Conservation (phyloP, 179 eudicot species). For the Pouteria campechiana region DNA sequence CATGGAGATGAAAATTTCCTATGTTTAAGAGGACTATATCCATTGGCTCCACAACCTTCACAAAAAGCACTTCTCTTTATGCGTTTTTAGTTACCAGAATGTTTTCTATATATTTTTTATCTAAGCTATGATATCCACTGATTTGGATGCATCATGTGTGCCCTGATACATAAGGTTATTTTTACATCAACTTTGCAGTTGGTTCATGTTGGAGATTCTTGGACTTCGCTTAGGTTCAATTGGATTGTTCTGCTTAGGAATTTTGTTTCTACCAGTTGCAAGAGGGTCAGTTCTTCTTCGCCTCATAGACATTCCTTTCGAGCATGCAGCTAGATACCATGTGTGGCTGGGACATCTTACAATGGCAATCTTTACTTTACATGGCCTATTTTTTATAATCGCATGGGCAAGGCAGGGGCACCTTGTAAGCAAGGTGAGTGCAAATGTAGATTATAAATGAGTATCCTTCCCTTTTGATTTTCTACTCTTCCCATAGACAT, state of each 20-base stretch:
- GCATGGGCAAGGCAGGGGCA: slow-evolving; percentile 62
- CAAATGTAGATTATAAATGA: too few relatives aligned
- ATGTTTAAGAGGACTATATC: too few relatives aligned
- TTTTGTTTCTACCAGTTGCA: slow-evolving; percentile 42
- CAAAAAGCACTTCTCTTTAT: too few relatives aligned
- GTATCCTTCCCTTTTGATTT: too few relatives aligned
- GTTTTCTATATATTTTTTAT: too few relatives aligned
- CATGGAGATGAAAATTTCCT: too few relatives aligned
- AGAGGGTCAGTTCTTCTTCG: slow-evolving; percentile 48
- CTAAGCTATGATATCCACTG: too few relatives aligned
- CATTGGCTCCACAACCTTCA: too few relatives aligned
- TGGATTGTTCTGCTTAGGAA: slow-evolving; percentile 58
- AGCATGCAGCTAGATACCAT: slow-evolving; percentile 50
- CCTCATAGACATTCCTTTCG: slow-evolving; percentile 43
- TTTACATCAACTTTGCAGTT: slow-evolving; percentile 38
- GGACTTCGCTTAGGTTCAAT: slow-evolving; percentile 53
- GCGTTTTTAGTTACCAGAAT: too few relatives aligned
- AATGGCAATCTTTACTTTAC: slow-evolving; percentile 47
- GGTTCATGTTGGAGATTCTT: slow-evolving; percentile 32
- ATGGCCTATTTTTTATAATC: slow-evolving; percentile 50
- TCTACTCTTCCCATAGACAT: too few relatives aligned
- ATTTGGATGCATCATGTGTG: too few relatives aligned
- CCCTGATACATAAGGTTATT: too few relatives aligned
- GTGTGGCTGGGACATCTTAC: slow-evolving; percentile 61
- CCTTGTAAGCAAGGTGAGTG: slow-evolving; percentile 45